These are phyloP conservation scores for Pinus albicaulis DNA, from an alignment of 75 land plant genomes.

Conservation along the genomic window DNA sequence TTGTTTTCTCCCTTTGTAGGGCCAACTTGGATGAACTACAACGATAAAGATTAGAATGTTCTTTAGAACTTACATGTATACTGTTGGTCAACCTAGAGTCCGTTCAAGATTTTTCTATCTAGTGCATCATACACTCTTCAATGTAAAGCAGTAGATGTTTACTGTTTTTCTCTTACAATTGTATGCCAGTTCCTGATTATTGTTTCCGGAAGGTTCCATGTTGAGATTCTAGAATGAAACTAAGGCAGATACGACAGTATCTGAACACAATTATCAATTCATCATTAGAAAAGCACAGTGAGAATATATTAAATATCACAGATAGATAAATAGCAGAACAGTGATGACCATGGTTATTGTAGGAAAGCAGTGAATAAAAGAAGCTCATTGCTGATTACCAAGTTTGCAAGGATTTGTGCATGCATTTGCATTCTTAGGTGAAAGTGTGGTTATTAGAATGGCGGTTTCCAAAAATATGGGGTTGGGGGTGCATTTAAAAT, in stretches of 20 bases:
- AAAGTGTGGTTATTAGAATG: too few relatives aligned
- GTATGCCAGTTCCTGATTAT: not conserved
- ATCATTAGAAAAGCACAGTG: not conserved
- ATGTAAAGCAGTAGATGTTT: not conserved
- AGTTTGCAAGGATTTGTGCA: too few relatives aligned
- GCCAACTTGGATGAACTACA: not conserved
- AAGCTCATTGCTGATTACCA: too few relatives aligned
- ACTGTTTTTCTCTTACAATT: not conserved
- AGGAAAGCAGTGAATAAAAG: too few relatives aligned
- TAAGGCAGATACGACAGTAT: not conserved
- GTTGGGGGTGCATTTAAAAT: too few relatives aligned
- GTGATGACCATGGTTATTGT: not conserved
- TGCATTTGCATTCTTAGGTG: too few relatives aligned
- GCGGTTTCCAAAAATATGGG: too few relatives aligned
- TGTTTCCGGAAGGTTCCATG: not conserved
- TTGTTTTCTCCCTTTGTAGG: not conserved
- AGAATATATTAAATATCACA: too few relatives aligned
- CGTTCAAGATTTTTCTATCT: not conserved
- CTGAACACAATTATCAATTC: not conserved
- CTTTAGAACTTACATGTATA: not conserved
- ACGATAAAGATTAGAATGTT: not conserved
- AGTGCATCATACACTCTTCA: not conserved
- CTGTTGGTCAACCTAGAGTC: not conserved
- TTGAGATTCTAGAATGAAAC: not conserved
- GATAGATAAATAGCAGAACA: not conserved